Percentiles rank a stretch among this genome's conserved stretches.
phyloP scores from a whole-genome alignment of 805 yeast species.

The Kodamaea hsintzibuensis region DNA sequence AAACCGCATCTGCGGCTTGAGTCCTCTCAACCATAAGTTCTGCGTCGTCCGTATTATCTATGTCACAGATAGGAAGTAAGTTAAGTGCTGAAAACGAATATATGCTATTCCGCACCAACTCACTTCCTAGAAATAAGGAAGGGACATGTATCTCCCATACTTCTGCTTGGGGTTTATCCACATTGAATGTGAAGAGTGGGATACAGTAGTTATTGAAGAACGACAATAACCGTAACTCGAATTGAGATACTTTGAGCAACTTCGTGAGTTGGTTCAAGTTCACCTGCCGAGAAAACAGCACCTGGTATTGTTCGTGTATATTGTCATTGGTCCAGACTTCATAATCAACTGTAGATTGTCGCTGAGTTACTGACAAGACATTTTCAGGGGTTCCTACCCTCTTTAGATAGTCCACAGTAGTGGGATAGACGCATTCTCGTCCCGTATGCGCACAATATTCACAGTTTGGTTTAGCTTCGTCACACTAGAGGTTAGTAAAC shows the following conservation, averaged over 20 bases:
- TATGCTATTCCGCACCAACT: slow-evolving; percentile 26
- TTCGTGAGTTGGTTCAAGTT: slow-evolving; percentile 17
- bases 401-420: too few species aligned
- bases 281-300: background rate
- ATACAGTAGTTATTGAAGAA: slow-evolving; percentile 32
- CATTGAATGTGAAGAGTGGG: slow-evolving; percentile 26
- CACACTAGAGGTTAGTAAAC: slow-evolving; percentile 28
- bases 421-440: slow-evolving; percentile 26
- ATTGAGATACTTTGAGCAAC: slow-evolving; percentile 20
- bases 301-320: background rate
- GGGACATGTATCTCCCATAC: slow-evolving; percentile 31
- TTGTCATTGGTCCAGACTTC: background rate
- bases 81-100: slow-evolving; percentile 26
- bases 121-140: slow-evolving; percentile 21
- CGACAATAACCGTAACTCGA: slow-evolving; percentile 26
- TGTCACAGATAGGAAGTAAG: slow-evolving; percentile 24
- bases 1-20: background rate
- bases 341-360: background rate
- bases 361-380: background rate
- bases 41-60: slow-evolving; percentile 14
- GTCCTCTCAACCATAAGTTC: background rate
- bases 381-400: too few species aligned
- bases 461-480: slow-evolving; percentile 32
- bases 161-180: slow-evolving; percentile 18
- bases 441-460: slow-evolving; percentile 34